Conservation (phyloP, 2,329 filamentous ascomycete species). For the Colletotrichum phormii region DNA sequence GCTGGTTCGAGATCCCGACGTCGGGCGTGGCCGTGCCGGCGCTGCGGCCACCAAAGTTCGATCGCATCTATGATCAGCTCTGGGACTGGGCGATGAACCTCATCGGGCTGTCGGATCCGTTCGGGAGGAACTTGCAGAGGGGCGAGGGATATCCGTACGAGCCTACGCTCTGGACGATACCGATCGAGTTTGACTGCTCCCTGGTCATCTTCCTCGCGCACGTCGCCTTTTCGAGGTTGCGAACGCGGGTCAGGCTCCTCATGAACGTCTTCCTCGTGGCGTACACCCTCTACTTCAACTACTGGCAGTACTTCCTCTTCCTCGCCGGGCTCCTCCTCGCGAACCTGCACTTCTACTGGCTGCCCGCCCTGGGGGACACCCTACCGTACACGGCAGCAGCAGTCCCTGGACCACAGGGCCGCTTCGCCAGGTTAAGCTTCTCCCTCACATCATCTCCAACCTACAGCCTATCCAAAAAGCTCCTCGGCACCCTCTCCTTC, state of each 20-base stretch:
- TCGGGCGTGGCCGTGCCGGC: background rate
- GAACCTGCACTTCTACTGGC: slow-evolving; percentile 41
- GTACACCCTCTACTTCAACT: slow-evolving; percentile 48
- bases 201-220: slow-evolving; percentile 67
- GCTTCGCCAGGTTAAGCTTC: background rate
- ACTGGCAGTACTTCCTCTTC: slow-evolving; percentile 32
- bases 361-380: slow-evolving; percentile 38
- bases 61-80: slow-evolving; percentile 53
- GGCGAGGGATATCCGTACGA: slow-evolving; percentile 54
- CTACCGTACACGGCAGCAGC: background rate
- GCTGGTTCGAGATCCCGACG: slow-evolving; percentile 41
- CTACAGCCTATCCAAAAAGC: background rate
- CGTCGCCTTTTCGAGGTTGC: slow-evolving; percentile 60
- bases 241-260: slow-evolving; percentile 53
- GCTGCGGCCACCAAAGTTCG: slow-evolving; percentile 13
- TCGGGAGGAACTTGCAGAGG: slow-evolving; percentile 53
- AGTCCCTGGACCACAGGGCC: background rate
- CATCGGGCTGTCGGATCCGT: slow-evolving; percentile 61
- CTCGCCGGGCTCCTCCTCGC: slow-evolving; percentile 17
- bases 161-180: slow-evolving; percentile 72
- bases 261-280: slow-evolving; percentile 52
- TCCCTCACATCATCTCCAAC: background rate
- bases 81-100: slow-evolving; percentile 59
- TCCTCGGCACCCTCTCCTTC: background rate
- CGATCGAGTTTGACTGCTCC: slow-evolving; percentile 69